These are phyloP conservation scores for Exobasidium cylindrosporum DNA, from an alignment of 1,284 basidiomycete species.

Conservation along the genomic window DNA sequence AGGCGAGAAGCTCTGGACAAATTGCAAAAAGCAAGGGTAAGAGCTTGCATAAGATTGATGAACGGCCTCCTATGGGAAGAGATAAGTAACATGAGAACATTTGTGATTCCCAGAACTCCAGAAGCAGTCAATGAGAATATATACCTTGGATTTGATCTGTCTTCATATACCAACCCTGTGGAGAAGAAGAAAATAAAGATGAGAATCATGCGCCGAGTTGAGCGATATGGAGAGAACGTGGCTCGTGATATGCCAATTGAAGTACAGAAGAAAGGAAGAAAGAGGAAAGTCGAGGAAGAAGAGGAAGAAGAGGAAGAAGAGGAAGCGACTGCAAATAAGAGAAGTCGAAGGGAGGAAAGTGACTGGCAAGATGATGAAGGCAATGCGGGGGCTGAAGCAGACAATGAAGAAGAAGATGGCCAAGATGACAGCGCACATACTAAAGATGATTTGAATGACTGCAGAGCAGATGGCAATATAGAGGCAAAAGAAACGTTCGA, in stretches of 20 bases:
- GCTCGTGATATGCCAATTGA: neutral
- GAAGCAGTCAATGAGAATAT: neutral
- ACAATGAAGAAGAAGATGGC: conserved; percentile 1
- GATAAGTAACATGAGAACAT: neutral
- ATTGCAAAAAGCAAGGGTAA: neutral
- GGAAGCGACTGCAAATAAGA: neutral
- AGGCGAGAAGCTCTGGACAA: neutral
- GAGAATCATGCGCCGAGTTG: neutral
- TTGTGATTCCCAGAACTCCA: too few relatives aligned
- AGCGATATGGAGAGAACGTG: neutral
- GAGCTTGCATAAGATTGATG: neutral
- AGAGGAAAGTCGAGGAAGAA: neutral
- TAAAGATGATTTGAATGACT: neutral
- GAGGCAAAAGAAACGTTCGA: neutral
- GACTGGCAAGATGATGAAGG: conserved; percentile 9
- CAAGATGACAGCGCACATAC: neutral
- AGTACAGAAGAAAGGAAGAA: neutral
- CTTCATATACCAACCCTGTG: neutral
- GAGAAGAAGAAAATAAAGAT: neutral
- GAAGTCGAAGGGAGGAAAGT: neutral
- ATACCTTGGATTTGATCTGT: neutral
- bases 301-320: conserved; percentile 8
- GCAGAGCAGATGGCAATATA: too few relatives aligned
- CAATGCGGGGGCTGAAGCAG: conserved; percentile 18
- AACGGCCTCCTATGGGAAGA: neutral